phyloP scores from a whole-genome alignment of 345 rosid species.

The Citrus inodora region DNA sequence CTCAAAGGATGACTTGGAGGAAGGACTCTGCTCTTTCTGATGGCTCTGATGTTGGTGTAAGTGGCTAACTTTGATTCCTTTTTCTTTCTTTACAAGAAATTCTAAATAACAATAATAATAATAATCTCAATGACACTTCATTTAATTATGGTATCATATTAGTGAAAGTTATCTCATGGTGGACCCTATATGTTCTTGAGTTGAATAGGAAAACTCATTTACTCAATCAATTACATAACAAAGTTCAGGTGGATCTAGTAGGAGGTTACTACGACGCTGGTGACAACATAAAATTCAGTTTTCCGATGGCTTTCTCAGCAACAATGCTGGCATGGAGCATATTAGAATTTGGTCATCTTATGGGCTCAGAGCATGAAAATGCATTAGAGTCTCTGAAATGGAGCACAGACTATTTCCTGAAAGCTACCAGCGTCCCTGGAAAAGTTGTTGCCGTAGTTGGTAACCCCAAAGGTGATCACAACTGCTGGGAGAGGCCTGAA shows the following conservation, averaged over 20 bases:
- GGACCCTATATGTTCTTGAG: too few species aligned
- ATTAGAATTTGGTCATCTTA: conserved; percentile 53
- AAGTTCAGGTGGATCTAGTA: conserved; percentile 41
- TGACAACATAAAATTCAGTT: conserved; percentile 74
- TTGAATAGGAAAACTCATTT: too few species aligned
- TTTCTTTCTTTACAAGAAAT: too few species aligned
- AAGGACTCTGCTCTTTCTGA: conserved; percentile 57
- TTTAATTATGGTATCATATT: too few species aligned
- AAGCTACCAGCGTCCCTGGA: conserved; percentile 45
- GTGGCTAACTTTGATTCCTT: neutral
- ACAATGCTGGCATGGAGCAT: conserved; percentile 77
- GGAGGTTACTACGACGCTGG: conserved; percentile 91
- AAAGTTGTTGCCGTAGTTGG: conserved; percentile 38
- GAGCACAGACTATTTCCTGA: conserved; percentile 79
- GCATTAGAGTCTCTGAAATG: conserved; percentile 64
- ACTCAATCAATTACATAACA: too few species aligned
- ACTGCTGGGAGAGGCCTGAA: conserved; percentile 88
- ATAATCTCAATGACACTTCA: too few species aligned
- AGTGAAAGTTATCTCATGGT: too few species aligned
- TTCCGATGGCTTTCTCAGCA: conserved; percentile 84
- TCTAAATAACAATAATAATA: too few species aligned
- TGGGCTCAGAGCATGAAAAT: conserved; percentile 35
- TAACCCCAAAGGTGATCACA: conserved; percentile 55
- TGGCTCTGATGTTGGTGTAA: conserved; percentile 40
- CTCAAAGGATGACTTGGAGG: conserved; percentile 57